phyloP scores from a whole-genome alignment of 371 early-diverging fungal species.

The Mortierella sp. region DNA sequence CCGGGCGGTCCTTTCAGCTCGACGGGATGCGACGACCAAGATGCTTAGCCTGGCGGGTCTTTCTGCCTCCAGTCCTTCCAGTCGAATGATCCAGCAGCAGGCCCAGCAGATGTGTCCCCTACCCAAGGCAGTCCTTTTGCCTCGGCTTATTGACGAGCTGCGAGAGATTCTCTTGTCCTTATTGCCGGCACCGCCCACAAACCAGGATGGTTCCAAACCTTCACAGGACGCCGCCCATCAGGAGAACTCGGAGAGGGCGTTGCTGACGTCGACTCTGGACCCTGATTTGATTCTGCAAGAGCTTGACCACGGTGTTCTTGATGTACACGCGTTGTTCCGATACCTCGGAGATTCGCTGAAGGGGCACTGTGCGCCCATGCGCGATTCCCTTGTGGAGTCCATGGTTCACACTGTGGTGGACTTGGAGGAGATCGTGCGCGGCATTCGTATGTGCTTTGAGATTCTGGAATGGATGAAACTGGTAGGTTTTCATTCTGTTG shows the following conservation, averaged over 20 bases:
- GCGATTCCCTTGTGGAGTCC: constrained; percentile 47
- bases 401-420: constrained; percentile 49
- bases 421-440: constrained; percentile 62
- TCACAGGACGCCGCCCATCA: constrained; percentile 7
- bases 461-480: constrained; percentile 82
- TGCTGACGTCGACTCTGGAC: constrained; percentile 54
- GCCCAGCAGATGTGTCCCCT: constrained; percentile 49
- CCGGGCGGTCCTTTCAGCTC: constrained; percentile 22
- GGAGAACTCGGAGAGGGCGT: constrained; percentile 31
- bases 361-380: constrained; percentile 62
- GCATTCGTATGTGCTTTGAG: constrained; percentile 73
- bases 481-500: constrained; percentile 58
- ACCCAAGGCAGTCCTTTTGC: constrained; percentile 39
- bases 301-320: constrained; percentile 61
- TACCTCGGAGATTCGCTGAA: constrained; percentile 71
- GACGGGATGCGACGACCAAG: constrained; percentile 39
- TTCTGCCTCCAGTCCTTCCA: constrained; percentile 27
- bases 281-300: constrained; percentile 62
- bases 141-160: constrained; percentile 69
- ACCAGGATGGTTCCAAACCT: constrained; percentile 21
- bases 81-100: constrained; percentile 41
- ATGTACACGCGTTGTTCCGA: constrained; percentile 64
- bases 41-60: constrained; percentile 39
- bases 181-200: constrained; percentile 50
- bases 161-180: constrained; percentile 71